A percentile compares a stretch with the other conserved stretches of the same genome.
Evolutionary conservation across 495 filamentous ascomycete species (phyloP).

Genomic region (Letharia lupina): DNA sequence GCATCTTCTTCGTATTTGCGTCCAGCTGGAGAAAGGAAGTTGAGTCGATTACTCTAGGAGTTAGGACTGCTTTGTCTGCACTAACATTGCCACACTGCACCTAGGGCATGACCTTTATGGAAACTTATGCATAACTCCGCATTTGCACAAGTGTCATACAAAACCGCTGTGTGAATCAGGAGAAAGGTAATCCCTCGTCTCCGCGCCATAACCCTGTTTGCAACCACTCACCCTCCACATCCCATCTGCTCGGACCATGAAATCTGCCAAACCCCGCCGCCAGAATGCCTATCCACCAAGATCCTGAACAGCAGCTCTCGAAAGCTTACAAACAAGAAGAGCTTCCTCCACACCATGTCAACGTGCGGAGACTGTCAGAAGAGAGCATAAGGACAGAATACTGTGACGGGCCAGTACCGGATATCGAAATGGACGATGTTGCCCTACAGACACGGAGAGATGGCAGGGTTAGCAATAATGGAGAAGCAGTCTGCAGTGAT

Average conservation of each 20-base stretch:
- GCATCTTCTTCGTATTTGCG: neutral
- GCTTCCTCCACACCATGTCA: constrained; percentile 13
- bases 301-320: constrained; percentile 26
- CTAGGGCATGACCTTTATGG: constrained; percentile 3
- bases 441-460: neutral
- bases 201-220: neutral
- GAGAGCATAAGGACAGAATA: constrained; percentile 49
- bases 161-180: constrained; percentile 5
- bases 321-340: constrained; percentile 19
- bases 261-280: neutral
- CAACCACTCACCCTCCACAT: neutral
- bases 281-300: constrained; percentile 55
- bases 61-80: neutral
- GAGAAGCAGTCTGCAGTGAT: constrained; percentile 34
- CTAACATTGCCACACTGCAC: constrained; percentile 5
- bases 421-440: constrained; percentile 27
- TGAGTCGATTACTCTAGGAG: neutral
- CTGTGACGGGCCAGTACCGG: constrained; percentile 46
- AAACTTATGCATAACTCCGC: constrained; percentile 15
- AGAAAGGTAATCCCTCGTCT: constrained; percentile 7
- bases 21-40: neutral
- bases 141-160: constrained; percentile 14
- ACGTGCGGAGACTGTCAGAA: constrained; percentile 35
- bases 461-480: neutral
- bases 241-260: neutral